Conservation (phyloP, 2,329 filamentous ascomycete species). For the Dactylonectria macrodidyma region DNA sequence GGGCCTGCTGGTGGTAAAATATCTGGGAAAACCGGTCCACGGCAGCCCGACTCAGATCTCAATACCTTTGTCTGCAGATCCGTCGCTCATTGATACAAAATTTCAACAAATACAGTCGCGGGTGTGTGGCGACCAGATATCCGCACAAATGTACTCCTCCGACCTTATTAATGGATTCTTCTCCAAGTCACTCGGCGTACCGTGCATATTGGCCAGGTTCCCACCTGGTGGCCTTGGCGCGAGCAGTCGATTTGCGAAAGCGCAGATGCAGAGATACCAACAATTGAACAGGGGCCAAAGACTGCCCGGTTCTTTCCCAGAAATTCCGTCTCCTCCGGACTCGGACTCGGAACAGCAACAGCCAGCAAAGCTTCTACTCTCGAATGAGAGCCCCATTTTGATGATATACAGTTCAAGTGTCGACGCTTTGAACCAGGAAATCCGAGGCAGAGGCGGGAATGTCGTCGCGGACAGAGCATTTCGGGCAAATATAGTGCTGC, state of each 20-base stretch:
- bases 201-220: slow-evolving; percentile 88
- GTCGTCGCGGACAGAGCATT: slow-evolving; percentile 82
- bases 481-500: slow-evolving; percentile 87
- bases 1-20: slow-evolving; percentile 76
- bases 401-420: slow-evolving; percentile 87
- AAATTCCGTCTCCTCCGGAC: slow-evolving; percentile 68
- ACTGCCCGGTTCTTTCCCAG: slow-evolving; percentile 70
- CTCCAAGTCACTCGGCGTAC: slow-evolving; percentile 79
- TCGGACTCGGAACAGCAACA: slow-evolving; percentile 65
- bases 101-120: slow-evolving; percentile 68
- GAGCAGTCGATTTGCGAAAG: slow-evolving; percentile 79
- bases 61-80: slow-evolving; percentile 78
- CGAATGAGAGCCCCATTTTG: slow-evolving; percentile 95
- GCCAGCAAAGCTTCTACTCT: slow-evolving; percentile 77
- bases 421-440: slow-evolving; percentile 81
- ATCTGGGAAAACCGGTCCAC: slow-evolving; percentile 53
- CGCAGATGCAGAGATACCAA: slow-evolving; percentile 75
- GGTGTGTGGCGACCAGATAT: slow-evolving; percentile 87
- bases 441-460: slow-evolving; percentile 74
- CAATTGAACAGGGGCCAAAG: slow-evolving; percentile 39
- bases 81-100: slow-evolving; percentile 65
- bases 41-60: slow-evolving; percentile 56
- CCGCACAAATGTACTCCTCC: slow-evolving; percentile 79
- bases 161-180: slow-evolving; percentile 82
- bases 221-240: slow-evolving; percentile 75